Conservation (phyloP, 768 basidiomycete species). For the Suillus clintonianus region DNA sequence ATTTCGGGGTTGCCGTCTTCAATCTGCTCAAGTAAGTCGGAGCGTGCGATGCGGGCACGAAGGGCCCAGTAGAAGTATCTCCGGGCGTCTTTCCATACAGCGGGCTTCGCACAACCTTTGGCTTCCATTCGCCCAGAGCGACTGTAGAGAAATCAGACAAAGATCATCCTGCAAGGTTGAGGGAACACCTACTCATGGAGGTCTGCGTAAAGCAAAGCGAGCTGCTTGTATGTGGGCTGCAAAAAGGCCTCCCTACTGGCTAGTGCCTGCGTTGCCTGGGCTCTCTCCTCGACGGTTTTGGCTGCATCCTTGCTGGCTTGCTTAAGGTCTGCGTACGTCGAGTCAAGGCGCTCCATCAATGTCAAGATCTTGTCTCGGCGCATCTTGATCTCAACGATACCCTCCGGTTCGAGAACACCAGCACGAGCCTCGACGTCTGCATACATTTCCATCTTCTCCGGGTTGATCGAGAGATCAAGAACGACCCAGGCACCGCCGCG, state of each 20-base stretch:
- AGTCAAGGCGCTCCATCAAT: slow-evolving; percentile 93
- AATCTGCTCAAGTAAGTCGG: slow-evolving; percentile 61
- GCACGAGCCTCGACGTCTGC: slow-evolving; percentile 95
- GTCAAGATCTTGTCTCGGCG: slow-evolving; percentile 88
- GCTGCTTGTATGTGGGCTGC: slow-evolving; percentile 90
- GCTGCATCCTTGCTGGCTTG: slow-evolving; percentile 73
- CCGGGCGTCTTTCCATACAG: slow-evolving; percentile 86
- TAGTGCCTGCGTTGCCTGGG: slow-evolving; percentile 66
- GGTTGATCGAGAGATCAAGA: slow-evolving; percentile 95
- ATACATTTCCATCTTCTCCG: slow-evolving; percentile 99
- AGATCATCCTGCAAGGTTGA: slow-evolving; percentile 3
- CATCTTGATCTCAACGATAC: slow-evolving; percentile 97
- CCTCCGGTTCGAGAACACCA: slow-evolving; percentile 96
- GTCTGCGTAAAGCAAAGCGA: slow-evolving; percentile 93
- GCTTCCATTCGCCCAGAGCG: slow-evolving; percentile 96
- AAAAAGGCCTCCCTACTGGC: slow-evolving; percentile 76
- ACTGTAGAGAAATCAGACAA: slow-evolving; percentile 42
- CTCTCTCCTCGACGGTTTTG: slow-evolving; percentile 74
- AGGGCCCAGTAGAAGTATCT: slow-evolving; percentile 94
- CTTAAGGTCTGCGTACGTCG: slow-evolving; percentile 80
- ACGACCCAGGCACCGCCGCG: slow-evolving; percentile 99
- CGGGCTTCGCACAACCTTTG: slow-evolving; percentile 88
- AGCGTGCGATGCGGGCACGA: slow-evolving; percentile 77
- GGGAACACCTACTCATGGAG: slow-evolving; percentile 80
- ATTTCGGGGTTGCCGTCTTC: slow-evolving; percentile 73